phyloP scores from a whole-genome alignment of 2,329 filamentous ascomycete genomes.

The Paracoccidioides brasiliensis region DNA sequence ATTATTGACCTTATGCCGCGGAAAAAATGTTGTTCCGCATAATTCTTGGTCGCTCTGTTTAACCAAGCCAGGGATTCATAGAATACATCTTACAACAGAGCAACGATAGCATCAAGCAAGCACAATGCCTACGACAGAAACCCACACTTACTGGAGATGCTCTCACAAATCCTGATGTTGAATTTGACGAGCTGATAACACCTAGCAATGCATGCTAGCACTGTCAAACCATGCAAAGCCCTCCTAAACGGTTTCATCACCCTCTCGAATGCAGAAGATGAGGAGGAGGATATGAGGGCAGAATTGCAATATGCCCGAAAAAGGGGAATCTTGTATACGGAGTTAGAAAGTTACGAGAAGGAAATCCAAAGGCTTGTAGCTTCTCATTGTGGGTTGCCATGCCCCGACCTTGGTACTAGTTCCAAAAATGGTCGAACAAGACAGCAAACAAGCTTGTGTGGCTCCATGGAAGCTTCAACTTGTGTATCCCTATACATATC shows the following conservation, averaged over 20 bases:
- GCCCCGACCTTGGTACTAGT: constrained; percentile 4
- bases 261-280: constrained; percentile 1
- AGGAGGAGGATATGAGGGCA: constrained; percentile 8
- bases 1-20: too few relatives aligned
- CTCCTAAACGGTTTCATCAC: constrained; percentile 4
- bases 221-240: neutral
- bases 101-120: neutral
- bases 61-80: too few relatives aligned
- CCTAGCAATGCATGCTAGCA: neutral
- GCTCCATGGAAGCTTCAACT: constrained; percentile 10
- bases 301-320: constrained; percentile 6
- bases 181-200: neutral
- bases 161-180: neutral
- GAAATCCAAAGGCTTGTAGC: constrained; percentile 6
- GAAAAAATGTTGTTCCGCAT: too few relatives aligned
- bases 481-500: constrained; percentile 8
- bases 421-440: neutral
- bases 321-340: neutral
- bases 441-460: constrained; percentile 1
- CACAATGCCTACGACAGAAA: neutral
- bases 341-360: neutral
- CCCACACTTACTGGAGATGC: neutral
- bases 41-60: too few relatives aligned
- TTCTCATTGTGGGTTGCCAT: constrained; percentile 6
- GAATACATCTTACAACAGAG: too few relatives aligned